Evolutionary conservation across 2,329 filamentous ascomycete genomes (phyloP).

Genomic region (Exophiala dermatitidis): DNA sequence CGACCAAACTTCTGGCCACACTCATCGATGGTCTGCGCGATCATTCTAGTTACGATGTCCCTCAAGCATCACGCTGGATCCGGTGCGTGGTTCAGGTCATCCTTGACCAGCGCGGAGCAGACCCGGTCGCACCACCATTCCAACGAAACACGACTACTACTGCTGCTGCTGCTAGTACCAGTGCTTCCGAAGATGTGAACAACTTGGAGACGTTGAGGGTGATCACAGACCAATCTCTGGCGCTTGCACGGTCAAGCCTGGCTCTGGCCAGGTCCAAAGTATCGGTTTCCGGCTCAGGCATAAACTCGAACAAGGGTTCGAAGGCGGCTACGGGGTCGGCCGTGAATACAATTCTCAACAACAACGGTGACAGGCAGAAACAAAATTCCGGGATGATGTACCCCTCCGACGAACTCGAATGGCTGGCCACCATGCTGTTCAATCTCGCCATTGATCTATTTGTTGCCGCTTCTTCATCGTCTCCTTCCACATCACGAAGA

Average conservation of each 20-base stretch:
- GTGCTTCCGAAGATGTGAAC: constrained; percentile 12
- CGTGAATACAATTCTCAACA: background rate
- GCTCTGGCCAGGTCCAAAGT: constrained; percentile 26
- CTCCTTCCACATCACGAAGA: background rate
- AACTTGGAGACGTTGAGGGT: constrained; percentile 29
- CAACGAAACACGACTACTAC: background rate
- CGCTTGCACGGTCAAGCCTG: constrained; percentile 11
- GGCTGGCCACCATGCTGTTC: constrained; percentile 49
- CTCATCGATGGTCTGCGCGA: constrained; percentile 63
- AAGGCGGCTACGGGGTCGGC: no score
- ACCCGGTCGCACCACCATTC: background rate
- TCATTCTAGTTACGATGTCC: constrained; percentile 49
- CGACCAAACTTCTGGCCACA: constrained; percentile 37
- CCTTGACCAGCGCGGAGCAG: constrained; percentile 40
- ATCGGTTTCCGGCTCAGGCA: background rate
- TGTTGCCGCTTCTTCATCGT: background rate
- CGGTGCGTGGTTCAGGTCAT: constrained; percentile 67
- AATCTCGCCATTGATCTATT: constrained; percentile 52
- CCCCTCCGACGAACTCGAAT: constrained; percentile 46
- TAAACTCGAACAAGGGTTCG: no score
- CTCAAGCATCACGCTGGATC: constrained; percentile 66
- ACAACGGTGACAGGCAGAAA: constrained; percentile 38
- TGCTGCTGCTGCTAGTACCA: no score
- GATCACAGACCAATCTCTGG: constrained; percentile 31
- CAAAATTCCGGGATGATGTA: no score